Evolutionary conservation across 495 filamentous ascomycete genomes (phyloP).

Genomic region (Penicillium argentinense): DNA sequence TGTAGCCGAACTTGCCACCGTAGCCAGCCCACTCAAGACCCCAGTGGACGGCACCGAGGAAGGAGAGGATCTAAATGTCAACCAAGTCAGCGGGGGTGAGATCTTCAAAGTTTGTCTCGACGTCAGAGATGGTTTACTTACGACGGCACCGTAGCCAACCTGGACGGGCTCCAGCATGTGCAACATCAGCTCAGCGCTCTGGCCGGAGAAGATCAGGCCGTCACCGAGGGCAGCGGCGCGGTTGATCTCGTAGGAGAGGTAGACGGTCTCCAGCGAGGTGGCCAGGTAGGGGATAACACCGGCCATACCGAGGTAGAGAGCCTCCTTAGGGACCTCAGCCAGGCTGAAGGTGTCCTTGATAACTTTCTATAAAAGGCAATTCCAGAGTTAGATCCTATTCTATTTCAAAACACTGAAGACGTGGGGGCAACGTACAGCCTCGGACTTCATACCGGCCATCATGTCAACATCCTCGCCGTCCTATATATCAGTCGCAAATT

Average conservation of each 20-base stretch:
- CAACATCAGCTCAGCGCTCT: conserved; percentile 72
- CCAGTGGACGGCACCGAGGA: conserved; percentile 97
- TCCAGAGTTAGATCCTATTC: conserved; percentile 11
- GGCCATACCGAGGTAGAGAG: conserved; percentile 78
- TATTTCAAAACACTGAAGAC: not conserved
- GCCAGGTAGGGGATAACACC: conserved; percentile 89
- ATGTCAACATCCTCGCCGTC: conserved; percentile 57
- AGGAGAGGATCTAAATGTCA: conserved; percentile 75
- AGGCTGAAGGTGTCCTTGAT: conserved; percentile 89
- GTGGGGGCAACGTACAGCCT: conserved; percentile 61
- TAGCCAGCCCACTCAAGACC: conserved; percentile 76
- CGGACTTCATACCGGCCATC: conserved; percentile 64
- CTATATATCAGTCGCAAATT: conserved; percentile 25
- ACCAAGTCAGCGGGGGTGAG: conserved; percentile 8
- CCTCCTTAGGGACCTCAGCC: conserved; percentile 72
- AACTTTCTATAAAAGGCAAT: conserved; percentile 53
- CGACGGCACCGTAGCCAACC: conserved; percentile 88
- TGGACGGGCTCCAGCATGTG: conserved; percentile 87
- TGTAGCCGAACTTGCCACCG: conserved; percentile 70
- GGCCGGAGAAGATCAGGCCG: conserved; percentile 64
- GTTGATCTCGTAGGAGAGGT: conserved; percentile 79
- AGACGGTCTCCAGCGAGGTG: conserved; percentile 85
- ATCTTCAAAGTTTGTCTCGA: not conserved
- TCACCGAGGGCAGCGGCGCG: conserved; percentile 56
- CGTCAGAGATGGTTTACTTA: conserved; percentile 43